Evolutionary conservation across 371 early-diverging fungal genomes (phyloP).

Genomic region (Saksenaea vasiformis): DNA sequence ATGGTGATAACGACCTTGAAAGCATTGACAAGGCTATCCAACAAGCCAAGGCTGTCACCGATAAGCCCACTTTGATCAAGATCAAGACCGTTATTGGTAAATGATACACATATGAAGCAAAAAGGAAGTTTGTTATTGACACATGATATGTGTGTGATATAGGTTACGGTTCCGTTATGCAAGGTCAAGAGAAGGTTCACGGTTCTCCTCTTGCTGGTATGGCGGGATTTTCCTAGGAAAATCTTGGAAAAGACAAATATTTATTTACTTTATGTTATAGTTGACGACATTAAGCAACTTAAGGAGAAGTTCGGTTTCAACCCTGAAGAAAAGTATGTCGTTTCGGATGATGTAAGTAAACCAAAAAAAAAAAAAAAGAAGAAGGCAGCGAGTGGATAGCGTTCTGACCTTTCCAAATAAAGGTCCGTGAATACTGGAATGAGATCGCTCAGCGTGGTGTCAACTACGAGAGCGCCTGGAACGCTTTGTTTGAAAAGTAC

Average conservation of each 20-base stretch:
- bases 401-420: background rate
- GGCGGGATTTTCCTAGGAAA: background rate
- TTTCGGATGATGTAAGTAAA: slow-evolving; percentile 41
- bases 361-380: background rate
- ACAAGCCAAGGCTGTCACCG: slow-evolving; percentile 79
- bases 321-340: slow-evolving; percentile 70
- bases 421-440: slow-evolving; percentile 65
- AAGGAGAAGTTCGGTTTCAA: slow-evolving; percentile 85
- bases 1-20: slow-evolving; percentile 84
- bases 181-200: slow-evolving; percentile 86
- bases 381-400: background rate
- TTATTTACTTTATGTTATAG: slow-evolving; percentile 64
- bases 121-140: background rate
- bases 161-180: slow-evolving; percentile 77
- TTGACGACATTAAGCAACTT: slow-evolving; percentile 82
- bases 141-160: slow-evolving; percentile 7
- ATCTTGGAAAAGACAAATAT: slow-evolving; percentile 40
- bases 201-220: slow-evolving; percentile 80
- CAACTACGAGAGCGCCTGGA: slow-evolving; percentile 70
- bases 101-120: background rate
- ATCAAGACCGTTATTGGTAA: slow-evolving; percentile 82
- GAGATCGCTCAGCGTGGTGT: slow-evolving; percentile 60
- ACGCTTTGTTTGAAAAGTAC: slow-evolving; percentile 65
- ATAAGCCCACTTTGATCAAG: slow-evolving; percentile 90
- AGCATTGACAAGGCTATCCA: slow-evolving; percentile 76